Conservation (phyloP, 75 land plant species). For the Selaginella moellendorffii region DNA sequence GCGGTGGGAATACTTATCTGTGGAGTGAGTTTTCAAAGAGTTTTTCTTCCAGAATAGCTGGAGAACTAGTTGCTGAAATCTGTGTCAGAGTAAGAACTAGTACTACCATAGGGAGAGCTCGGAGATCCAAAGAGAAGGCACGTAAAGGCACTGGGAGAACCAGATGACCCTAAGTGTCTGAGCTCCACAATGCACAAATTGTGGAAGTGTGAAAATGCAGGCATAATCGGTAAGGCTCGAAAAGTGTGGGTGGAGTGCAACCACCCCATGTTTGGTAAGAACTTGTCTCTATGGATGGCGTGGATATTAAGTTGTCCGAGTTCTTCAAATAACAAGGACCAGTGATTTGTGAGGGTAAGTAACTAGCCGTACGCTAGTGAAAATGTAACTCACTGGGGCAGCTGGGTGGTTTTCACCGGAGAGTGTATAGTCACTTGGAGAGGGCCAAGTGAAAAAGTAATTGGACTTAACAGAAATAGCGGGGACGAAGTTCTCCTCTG, state of each 20-base stretch:
- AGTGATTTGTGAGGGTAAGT: background rate
- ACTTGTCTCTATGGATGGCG: background rate
- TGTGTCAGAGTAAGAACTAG: no score
- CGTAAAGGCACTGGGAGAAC: no score
- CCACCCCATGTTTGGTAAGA: background rate
- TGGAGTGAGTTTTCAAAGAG: background rate
- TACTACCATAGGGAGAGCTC: no score
- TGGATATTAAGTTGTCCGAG: background rate
- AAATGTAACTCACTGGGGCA: background rate
- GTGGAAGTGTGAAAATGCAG: background rate
- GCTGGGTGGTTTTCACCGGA: background rate
- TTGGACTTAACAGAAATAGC: background rate
- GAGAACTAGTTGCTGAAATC: no score
- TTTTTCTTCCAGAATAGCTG: background rate
- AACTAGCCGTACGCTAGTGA: background rate
- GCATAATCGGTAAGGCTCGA: background rate
- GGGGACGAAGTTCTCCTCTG: background rate
- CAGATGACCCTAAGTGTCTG: background rate
- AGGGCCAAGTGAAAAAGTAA: background rate
- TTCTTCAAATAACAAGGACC: background rate
- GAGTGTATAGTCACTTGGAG: background rate
- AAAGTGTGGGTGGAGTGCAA: conserved; percentile 1
- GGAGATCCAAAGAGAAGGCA: no score
- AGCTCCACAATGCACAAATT: background rate
- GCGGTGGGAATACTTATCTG: background rate